Conservation (phyloP, 768 basidiomycete species). For the Suillus ampliporus region DNA sequence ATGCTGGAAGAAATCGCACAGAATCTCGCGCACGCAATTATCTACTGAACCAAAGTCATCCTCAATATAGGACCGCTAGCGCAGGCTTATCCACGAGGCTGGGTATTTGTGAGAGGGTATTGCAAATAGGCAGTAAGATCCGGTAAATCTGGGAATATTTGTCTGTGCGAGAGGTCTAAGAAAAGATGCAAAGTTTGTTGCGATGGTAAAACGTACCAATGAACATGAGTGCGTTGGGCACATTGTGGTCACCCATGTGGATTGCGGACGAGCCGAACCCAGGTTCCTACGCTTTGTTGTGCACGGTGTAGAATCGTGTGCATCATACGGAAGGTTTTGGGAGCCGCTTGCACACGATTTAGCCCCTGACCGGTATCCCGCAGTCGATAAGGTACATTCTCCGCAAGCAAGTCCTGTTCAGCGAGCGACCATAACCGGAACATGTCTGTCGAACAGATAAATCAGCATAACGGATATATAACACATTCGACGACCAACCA, state of each 20-base stretch:
- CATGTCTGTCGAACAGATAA: slow-evolving; percentile 61
- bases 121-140: slow-evolving; percentile 87
- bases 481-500: slow-evolving; percentile 47
- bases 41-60: slow-evolving; percentile 83
- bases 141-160: slow-evolving; percentile 94
- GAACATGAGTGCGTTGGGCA: slow-evolving; percentile 74
- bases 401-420: slow-evolving; percentile 82
- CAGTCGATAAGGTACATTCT: slow-evolving; percentile 75
- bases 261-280: slow-evolving; percentile 89
- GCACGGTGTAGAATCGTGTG: slow-evolving; percentile 85
- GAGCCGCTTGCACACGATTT: slow-evolving; percentile 85
- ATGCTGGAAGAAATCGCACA: slow-evolving; percentile 86
- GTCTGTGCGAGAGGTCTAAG: slow-evolving; percentile 42
- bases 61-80: slow-evolving; percentile 75
- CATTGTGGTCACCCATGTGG: slow-evolving; percentile 85
- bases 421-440: slow-evolving; percentile 85
- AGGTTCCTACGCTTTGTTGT: slow-evolving; percentile 78
- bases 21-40: slow-evolving; percentile 68
- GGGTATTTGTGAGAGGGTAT: slow-evolving; percentile 76
- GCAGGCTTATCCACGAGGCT: slow-evolving; percentile 70
- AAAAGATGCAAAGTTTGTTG: neutral
- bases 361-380: slow-evolving; percentile 92
- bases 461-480: slow-evolving; percentile 12
- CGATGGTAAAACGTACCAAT: slow-evolving; percentile 51
- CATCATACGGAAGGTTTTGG: slow-evolving; percentile 92